Base-by-base conservation (phyloP, 2,329 filamentous ascomycete species). In the Tolypocladium tundrense region DNA sequence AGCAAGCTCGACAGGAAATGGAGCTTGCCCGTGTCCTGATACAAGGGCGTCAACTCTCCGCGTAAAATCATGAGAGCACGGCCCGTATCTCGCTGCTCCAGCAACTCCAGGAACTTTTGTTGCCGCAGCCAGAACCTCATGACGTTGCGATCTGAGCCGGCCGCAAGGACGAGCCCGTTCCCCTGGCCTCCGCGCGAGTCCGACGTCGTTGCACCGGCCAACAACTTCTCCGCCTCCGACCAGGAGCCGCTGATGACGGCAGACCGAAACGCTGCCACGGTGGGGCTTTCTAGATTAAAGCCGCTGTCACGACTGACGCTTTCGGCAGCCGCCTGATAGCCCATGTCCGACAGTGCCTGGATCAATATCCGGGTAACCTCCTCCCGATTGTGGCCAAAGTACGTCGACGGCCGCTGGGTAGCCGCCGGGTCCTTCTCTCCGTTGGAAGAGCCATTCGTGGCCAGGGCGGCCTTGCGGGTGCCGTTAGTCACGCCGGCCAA, bases 321-420 rank as follows among this genome's bases (percentile, higher is more conserved):
- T 51, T 84, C 79, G 31, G 94, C 93, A 14, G 93, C 89, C 14
- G 79, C 78, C 59, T 85, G 79, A 69, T 97, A 97, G 2, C 94
- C 94, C 75, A 99, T 80, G 70, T 97, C 93, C 31, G 86, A 84
- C 62, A 99, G 75, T 41, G 91, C 89, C 73, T 99, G 94, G 67
- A 99, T 94, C 66, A 99, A 74, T 62, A 97, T 88, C 57, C 94
- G 82, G 6, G 93, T 96, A 51, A 97, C 88, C 75, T 99, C 93
- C 77, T 96, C 91, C 69, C 91, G 85, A 69, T 94, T 85, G 69
- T 97, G 93, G 21, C 91, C 92, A 68, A 86, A 88, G 71, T 95
- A 97, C 35, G 70, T 73, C 51, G 65, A 54, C 2, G 66, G 61
- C 14, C 60, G 62, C 39, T 60, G 60, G 24, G 57, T 56, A 14